Base-by-base conservation (phyloP, 2,329 filamentous ascomycete species). In the Penicillium verrucosum region DNA sequence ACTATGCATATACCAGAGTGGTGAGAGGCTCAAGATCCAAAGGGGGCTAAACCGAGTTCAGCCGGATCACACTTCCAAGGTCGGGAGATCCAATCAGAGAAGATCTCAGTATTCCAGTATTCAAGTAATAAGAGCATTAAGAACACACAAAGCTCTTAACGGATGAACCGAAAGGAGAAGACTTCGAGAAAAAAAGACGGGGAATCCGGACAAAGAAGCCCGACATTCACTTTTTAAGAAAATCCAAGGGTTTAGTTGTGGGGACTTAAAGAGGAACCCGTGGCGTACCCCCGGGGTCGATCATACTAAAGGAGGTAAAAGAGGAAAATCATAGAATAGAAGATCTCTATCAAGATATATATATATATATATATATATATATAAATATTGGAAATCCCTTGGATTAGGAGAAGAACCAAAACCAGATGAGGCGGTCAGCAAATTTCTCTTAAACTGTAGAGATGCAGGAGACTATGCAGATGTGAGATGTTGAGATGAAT, bases 221-320 rank as follows among this genome's bases (percentile, higher is more conserved):
- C 27, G 37, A 25, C 16, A 25, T 36, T 34, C 18, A 41, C 7
- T 10, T 10, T 8, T 25, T 21, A 21, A 9, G 9, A 21, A n/a
- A 27, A 8, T n/a, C 21, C 18, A 12, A 53, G 42, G 51, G 51
- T 46, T 51, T 25, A 18, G 32, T 32, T 46, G 48, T 44, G 49
- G 49, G 38, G 48, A 23, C 25, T 43, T 43, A 4, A 25, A 16
- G 16, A 36, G 16, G 32, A 44, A 16, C n/a, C 5, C 30, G 51
- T 48, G 38, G 38, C 49, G 49, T 47, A 48, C 34, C 51, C 51
- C 51, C 46, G 34, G 41, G 30, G 51, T 54, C 51, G 51, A 53
- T 53, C 51, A 54, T 48, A 23, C 34, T 18, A 43, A 36, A 51
- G 12, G 5, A 40, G 23, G 18, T 18, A 29, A 18, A 42, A 10